A percentile compares a stretch with the other conserved stretches of the same genome.
These are phyloP conservation scores for Annona cherimola DNA, from an alignment of 164 flowering plant genomes.

Conservation along the genomic window DNA sequence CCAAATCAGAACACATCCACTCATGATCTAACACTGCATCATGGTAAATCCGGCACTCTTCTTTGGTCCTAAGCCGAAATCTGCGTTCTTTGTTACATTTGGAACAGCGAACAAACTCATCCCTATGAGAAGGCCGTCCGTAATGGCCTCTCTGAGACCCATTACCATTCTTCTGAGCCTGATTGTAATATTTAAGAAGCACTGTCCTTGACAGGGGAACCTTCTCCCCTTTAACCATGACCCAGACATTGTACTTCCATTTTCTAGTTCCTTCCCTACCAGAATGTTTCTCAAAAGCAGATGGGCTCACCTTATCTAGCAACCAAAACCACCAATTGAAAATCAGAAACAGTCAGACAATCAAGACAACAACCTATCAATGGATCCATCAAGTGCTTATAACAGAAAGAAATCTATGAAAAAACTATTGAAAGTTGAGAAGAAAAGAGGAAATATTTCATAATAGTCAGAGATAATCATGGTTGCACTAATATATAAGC, in stretches of 20 bases:
- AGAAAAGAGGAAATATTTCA: neutral
- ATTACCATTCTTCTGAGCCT: conserved; percentile 42
- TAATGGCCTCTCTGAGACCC: conserved; percentile 45
- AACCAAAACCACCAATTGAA: conserved; percentile 13
- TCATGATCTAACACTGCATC: conserved; percentile 52
- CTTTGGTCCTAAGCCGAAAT: conserved; percentile 70
- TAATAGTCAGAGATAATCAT: neutral
- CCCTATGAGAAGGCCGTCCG: conserved; percentile 56
- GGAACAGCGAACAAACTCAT: conserved; percentile 68
- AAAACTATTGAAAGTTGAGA: neutral
- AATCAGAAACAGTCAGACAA: neutral
- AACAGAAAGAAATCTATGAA: neutral
- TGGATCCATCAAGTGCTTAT: neutral
- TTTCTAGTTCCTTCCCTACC: conserved; percentile 76
- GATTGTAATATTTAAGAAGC: conserved; percentile 70
- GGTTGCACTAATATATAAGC: neutral
- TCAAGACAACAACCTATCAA: neutral
- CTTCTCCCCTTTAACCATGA: conserved; percentile 70
- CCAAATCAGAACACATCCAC: conserved; percentile 72
- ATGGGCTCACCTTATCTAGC: conserved; percentile 72
- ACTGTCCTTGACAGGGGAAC: conserved; percentile 65
- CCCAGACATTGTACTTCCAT: conserved; percentile 89
- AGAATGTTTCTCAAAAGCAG: conserved; percentile 93
- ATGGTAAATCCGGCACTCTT: conserved; percentile 79
- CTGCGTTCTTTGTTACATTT: conserved; percentile 72